Percentiles rank a stretch among this genome's conserved stretches.
phyloP scores from a whole-genome alignment of 2,329 filamentous ascomycete species.

The Mariannaea elegans region DNA sequence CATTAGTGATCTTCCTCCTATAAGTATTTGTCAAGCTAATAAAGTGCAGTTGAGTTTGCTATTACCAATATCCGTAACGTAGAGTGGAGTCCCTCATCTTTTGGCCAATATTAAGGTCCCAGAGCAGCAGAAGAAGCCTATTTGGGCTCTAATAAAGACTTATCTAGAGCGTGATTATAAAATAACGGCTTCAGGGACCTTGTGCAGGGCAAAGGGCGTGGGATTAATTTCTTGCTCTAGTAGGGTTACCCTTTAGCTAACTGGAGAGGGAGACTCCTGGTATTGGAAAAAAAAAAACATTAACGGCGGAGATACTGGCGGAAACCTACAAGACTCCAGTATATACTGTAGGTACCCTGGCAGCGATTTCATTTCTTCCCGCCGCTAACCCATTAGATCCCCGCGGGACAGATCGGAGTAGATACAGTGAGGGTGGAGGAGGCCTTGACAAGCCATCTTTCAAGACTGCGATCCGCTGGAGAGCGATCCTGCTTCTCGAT shows the following conservation, averaged over 20 bases:
- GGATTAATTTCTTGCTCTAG: not conserved
- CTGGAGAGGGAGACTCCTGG: not conserved
- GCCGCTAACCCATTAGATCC: not conserved
- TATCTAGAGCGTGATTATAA: not conserved
- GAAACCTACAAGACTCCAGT: not conserved
- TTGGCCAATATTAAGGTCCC: not conserved
- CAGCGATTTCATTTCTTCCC: not conserved
- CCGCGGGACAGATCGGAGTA: slow-evolving; percentile 9
- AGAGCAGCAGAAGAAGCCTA: not conserved
- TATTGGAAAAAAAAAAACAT: not conserved
- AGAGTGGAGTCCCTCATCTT: not conserved
- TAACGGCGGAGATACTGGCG: not conserved
- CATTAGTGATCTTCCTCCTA: not conserved
- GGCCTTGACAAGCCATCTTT: slow-evolving; percentile 25
- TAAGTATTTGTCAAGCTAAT: not conserved
- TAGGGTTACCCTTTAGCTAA: no score
- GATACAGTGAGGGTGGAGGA: slow-evolving; percentile 12
- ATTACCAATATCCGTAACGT: not conserved
- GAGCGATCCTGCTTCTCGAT: slow-evolving; percentile 28
- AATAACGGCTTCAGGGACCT: not conserved
- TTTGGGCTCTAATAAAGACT: not conserved
- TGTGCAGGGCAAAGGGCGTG: not conserved
- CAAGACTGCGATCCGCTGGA: slow-evolving; percentile 28
- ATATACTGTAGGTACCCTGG: not conserved
- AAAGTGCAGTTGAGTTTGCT: slow-evolving; percentile 1